A percentile compares a stretch with the other conserved stretches of the same genome.
Conservation (phyloP, 2,329 filamentous ascomycete species). For the Coniochaeta sp. region DNA sequence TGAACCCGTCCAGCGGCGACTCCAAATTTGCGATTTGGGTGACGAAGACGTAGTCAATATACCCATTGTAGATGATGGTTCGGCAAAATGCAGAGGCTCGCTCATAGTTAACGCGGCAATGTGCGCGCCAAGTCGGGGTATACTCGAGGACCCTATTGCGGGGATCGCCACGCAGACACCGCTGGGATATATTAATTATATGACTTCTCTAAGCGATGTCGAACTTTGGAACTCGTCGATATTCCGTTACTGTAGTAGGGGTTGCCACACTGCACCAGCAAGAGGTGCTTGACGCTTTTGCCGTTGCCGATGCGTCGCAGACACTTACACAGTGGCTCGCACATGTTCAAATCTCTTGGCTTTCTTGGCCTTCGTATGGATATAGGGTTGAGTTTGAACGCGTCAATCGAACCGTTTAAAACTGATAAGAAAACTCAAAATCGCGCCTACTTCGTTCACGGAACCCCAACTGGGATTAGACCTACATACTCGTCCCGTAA, state of each 20-base stretch:
- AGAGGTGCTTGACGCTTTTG: background rate
- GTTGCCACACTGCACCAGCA: background rate
- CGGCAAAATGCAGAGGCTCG: background rate
- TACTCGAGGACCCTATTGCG: background rate
- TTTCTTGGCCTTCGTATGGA: background rate
- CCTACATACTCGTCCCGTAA: too few species aligned
- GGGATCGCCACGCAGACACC: background rate
- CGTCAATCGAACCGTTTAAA: background rate
- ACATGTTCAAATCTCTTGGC: background rate
- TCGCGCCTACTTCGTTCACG: background rate
- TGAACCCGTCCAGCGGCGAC: background rate
- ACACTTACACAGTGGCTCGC: background rate
- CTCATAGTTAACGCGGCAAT: background rate
- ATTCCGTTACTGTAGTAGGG: background rate
- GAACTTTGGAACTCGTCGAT: background rate
- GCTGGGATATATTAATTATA: background rate
- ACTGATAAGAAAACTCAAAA: background rate
- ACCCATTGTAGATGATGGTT: background rate
- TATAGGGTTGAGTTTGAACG: background rate
- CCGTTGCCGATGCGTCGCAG: background rate
- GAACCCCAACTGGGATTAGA: background rate
- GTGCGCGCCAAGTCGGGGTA: background rate
- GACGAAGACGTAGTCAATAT: background rate
- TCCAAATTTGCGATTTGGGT: background rate
- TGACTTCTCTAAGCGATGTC: background rate